Evolutionary conservation across 2,329 filamentous ascomycete species (phyloP).

Genomic region (Coniella vitis): DNA sequence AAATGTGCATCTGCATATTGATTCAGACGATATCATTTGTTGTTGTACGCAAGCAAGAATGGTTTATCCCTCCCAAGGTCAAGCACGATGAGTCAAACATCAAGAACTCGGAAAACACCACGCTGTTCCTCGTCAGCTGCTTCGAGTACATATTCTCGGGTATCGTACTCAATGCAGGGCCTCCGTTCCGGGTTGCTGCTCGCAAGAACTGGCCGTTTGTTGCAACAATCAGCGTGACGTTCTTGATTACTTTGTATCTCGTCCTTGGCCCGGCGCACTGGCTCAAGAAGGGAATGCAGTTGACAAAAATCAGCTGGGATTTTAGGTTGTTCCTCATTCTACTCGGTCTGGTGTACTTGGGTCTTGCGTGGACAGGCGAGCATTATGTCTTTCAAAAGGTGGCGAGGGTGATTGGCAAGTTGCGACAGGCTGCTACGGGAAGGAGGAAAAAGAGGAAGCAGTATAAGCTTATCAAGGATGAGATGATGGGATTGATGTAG

Average conservation of each 20-base stretch:
- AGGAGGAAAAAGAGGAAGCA: conserved; percentile 72
- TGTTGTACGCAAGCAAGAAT: conserved; percentile 69
- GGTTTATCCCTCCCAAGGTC: conserved; percentile 77
- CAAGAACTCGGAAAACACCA: conserved; percentile 88
- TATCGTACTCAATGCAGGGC: conserved; percentile 83
- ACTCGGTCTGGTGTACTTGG: conserved; percentile 64
- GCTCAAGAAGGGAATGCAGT: conserved; percentile 71
- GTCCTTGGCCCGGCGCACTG: conserved; percentile 65
- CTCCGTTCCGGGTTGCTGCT: conserved; percentile 79
- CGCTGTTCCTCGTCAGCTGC: conserved; percentile 81
- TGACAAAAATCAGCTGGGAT: conserved; percentile 65
- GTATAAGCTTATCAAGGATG: conserved; percentile 76
- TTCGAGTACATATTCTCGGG: conserved; percentile 93
- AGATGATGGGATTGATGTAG: conserved; percentile 41
- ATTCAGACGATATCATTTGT: conserved; percentile 71
- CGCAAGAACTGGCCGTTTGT: conserved; percentile 80
- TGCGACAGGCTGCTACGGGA: conserved; percentile 50
- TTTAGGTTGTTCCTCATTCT: conserved; percentile 69
- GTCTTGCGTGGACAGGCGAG: conserved; percentile 65
- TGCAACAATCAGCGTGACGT: conserved; percentile 61
- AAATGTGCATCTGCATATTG: conserved; percentile 74
- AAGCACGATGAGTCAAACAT: conserved; percentile 76
- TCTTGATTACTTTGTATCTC: conserved; percentile 71
- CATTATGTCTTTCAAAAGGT: conserved; percentile 61
- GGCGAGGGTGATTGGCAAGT: conserved; percentile 58